A percentile compares a stretch with the other conserved stretches of the same genome.
phyloP scores from a whole-genome alignment of 495 filamentous ascomycete species.

The Penicillium steckii region DNA sequence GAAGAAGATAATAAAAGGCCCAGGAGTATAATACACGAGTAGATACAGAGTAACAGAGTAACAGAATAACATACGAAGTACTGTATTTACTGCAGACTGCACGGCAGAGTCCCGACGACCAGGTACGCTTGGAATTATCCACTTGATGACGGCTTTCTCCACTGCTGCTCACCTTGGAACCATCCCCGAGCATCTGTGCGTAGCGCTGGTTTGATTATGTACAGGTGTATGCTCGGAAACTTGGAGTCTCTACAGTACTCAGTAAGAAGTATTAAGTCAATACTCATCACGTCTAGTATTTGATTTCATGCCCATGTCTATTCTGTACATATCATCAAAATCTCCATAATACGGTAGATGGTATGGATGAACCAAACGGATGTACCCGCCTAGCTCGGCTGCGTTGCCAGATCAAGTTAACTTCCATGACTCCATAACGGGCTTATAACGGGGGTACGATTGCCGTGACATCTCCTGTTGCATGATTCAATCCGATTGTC shows the following conservation, averaged over 20 bases:
- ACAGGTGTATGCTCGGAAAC: too few species aligned
- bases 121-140: too few species aligned
- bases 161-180: slow-evolving; percentile 10
- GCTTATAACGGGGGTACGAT: neutral
- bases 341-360: too few species aligned
- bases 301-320: neutral
- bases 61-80: too few species aligned
- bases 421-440: neutral
- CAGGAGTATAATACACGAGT: too few species aligned
- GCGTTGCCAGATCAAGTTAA: slow-evolving; percentile 16
- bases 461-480: neutral
- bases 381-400: slow-evolving; percentile 18
- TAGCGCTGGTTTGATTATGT: too few species aligned
- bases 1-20: neutral
- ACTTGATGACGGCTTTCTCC: slow-evolving; percentile 1
- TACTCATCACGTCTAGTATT: too few species aligned
- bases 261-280: neutral
- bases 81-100: neutral
- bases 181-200: slow-evolving; percentile 3
- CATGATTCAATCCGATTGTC: neutral
- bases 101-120: slow-evolving; percentile 1
- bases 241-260: neutral
- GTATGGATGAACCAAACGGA: slow-evolving; percentile 11
- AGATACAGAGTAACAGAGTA: too few species aligned
- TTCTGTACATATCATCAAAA: neutral